Evolutionary conservation across 352 stramenopile genomes (phyloP).

Genomic region (Globisporangium cystogenes): DNA sequence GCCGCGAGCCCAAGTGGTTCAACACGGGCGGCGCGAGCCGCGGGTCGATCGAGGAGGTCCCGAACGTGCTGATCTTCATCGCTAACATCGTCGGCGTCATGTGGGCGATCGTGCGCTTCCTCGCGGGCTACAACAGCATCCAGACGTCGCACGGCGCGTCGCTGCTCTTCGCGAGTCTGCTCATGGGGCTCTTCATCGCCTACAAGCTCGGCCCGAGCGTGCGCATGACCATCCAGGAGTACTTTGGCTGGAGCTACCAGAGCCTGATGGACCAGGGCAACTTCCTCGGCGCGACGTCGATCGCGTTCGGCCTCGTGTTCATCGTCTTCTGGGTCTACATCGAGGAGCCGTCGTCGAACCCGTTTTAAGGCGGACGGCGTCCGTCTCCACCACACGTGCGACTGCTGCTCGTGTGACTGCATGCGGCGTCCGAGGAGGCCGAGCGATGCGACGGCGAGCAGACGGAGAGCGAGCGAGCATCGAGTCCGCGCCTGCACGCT

Average conservation of each 20-base stretch:
- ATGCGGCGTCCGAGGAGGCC: background rate
- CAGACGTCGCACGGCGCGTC: conserved; percentile 72
- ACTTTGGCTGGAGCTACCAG: conserved; percentile 87
- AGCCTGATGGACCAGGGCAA: conserved; percentile 86
- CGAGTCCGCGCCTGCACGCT: background rate
- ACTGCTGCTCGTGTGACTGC: background rate
- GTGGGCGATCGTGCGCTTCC: conserved; percentile 78
- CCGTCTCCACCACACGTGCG: background rate
- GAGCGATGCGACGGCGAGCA: background rate
- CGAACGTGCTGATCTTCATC: conserved; percentile 82
- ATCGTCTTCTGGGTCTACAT: conserved; percentile 82
- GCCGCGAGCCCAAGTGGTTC: conserved; percentile 60
- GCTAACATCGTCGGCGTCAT: conserved; percentile 63
- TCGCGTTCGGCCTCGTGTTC: conserved; percentile 77
- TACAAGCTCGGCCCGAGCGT: conserved; percentile 75
- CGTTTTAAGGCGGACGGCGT: conserved; percentile 3
- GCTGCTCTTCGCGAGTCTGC: conserved; percentile 55
- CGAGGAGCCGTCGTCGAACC: conserved; percentile 43
- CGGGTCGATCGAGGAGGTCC: conserved; percentile 67
- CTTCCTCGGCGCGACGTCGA: conserved; percentile 79
- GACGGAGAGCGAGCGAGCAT: background rate
- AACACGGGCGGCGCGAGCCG: conserved; percentile 60
- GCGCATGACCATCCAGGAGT: conserved; percentile 84
- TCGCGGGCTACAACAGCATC: conserved; percentile 66
- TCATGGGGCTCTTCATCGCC: conserved; percentile 74